phyloP scores from a whole-genome alignment of 73 alveolate species.

The Tetrahymena malaccensis region DNA sequence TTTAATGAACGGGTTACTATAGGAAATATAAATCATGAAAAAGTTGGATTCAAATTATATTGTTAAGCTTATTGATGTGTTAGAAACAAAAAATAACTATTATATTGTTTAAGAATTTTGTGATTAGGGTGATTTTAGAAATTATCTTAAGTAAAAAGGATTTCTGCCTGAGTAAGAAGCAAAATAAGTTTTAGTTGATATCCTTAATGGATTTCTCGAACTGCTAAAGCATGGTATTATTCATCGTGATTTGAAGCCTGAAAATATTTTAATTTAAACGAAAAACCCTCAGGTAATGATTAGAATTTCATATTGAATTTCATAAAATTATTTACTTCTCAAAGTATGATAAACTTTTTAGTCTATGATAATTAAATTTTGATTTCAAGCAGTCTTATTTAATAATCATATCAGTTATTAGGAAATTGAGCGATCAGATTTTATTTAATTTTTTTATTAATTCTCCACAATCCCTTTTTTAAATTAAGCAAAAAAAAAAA shows the following conservation, averaged over 20 bases:
- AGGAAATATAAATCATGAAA: slow-evolving; percentile 29
- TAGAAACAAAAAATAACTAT: slow-evolving; percentile 25
- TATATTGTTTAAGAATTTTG: slow-evolving; percentile 32
- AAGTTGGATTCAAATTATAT: slow-evolving; percentile 16
- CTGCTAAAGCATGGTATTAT: slow-evolving; percentile 31
- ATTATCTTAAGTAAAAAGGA: not conserved
- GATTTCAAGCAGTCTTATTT: not conserved
- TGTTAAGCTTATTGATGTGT: slow-evolving; percentile 15
- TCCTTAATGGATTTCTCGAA: slow-evolving; percentile 27
- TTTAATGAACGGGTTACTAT: slow-evolving; percentile 26
- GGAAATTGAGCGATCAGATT: not conserved
- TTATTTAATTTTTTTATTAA: too few relatives aligned
- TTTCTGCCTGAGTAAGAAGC: slow-evolving; percentile 30
- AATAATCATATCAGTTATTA: not conserved
- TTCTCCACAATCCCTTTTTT: not conserved
- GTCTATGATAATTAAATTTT: too few relatives aligned
- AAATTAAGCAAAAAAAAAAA: too few relatives aligned
- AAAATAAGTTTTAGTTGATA: slow-evolving; percentile 5
- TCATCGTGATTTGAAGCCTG: slow-evolving; percentile 43
- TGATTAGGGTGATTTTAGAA: slow-evolving; percentile 30
- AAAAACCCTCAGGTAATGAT: not conserved
- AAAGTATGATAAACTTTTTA: too few relatives aligned
- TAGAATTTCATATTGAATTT: too few relatives aligned
- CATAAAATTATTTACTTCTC: too few relatives aligned
- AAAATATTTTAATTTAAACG: slow-evolving; percentile 4